Evolutionary conservation across 345 rosid species (phyloP).

Genomic region (Melaleuca quinquenervia): DNA sequence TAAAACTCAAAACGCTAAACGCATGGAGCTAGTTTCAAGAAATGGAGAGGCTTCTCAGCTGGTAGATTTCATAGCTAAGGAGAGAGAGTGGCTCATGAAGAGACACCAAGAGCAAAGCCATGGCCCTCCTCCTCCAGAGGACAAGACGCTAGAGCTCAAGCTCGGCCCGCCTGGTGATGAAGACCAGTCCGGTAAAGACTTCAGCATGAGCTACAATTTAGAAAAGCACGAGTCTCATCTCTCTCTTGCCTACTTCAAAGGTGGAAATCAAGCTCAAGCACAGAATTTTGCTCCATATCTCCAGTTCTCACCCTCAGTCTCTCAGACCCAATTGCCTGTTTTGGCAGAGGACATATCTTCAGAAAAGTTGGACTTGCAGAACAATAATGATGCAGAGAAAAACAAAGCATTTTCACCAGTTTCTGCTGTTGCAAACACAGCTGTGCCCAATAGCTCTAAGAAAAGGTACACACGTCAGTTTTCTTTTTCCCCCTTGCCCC

Average conservation of each 20-base stretch:
- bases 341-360: neutral
- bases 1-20: neutral
- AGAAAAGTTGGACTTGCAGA: neutral
- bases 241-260: conserved; percentile 33
- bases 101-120: conserved; percentile 8
- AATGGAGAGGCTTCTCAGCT: conserved; percentile 21
- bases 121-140: conserved; percentile 29
- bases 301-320: neutral
- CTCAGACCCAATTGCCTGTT: conserved; percentile 1
- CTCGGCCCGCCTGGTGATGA: conserved; percentile 89
- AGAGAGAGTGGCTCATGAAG: conserved; percentile 33
- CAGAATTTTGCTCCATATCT: neutral
- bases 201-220: neutral
- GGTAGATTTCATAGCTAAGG: conserved; percentile 30
- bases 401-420: conserved; percentile 19
- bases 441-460: conserved; percentile 49
- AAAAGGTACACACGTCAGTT: conserved; percentile 34
- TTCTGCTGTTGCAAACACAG: conserved; percentile 16
- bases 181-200: neutral
- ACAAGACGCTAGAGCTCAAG: conserved; percentile 74
- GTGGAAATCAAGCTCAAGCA: neutral
- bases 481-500: neutral
- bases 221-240: conserved; percentile 23
- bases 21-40: neutral
- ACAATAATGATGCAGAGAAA: conserved; percentile 5